Evolutionary conservation across 139 green algal species (phyloP), one percentile per base, ranked within the genome.

Genomic region (Astrephomene gubernaculifera): DNA sequence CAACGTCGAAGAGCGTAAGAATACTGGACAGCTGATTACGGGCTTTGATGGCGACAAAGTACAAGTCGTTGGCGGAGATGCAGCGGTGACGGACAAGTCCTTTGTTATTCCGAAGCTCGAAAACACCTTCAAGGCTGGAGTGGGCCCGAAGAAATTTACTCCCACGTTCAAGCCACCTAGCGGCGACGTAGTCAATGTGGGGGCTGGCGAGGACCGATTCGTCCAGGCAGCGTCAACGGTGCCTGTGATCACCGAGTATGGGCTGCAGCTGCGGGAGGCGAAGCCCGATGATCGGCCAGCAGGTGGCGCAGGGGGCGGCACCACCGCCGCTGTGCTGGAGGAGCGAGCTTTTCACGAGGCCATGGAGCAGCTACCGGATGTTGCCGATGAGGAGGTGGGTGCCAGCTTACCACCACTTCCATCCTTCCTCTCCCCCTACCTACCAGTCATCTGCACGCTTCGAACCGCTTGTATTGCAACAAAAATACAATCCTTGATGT

Each of bases 91-190:
- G 10, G 54, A 19, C 14, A 90, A 90, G 68, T 70, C 57, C 31
- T 86, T 81, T 43, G 75, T 94, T 1, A 91, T 94, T 6, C 87
- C 89, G 10, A 87, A 78, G 22, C 39, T 92, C n/a, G 88, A 90
- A 41, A 94, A 94, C 86, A 94, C 89, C 3, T 93, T 89, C 68
- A 79, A 90, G 39, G 68, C 84, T 4, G 88, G 88, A 10, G 87
- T 90, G 0, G 91, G 89, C 4, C 67, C 71, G 17, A 85, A 87
- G 67, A 94, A 91, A 71, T 92, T 94, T 21, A 85, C 81, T 29
- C 91, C 91, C 21, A 86, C 57, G 0, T 94, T 91, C 71, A 79
- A 87, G 67, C 89, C 91, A 0, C 87, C 88, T 10, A 71, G 84
- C 6, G 36, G 29, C 33, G 86, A 87, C 60, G 81, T 29, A 7